A percentile compares a stretch with the other conserved stretches of the same genome.
Conservation (phyloP, 768 basidiomycete species). For the Dioszegia crocea region DNA sequence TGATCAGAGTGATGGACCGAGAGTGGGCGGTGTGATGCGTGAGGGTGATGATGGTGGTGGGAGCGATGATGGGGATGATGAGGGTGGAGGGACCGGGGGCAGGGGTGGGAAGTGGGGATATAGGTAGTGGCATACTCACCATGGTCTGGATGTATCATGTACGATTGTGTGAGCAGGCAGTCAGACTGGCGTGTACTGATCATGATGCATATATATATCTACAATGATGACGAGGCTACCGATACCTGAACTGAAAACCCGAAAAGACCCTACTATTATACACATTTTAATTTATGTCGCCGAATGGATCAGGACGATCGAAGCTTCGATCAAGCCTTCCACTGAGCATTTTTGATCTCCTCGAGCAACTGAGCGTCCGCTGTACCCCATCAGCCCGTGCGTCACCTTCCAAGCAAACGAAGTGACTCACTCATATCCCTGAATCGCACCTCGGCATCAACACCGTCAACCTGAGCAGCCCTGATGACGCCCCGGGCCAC, state of each 20-base stretch:
- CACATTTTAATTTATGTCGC: too few species aligned
- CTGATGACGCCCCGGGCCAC: slow-evolving; percentile 74
- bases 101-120: not conserved
- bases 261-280: too few species aligned
- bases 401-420: too few species aligned
- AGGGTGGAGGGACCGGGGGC: not conserved
- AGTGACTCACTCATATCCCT: slow-evolving; percentile 25
- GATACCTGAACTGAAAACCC: too few species aligned
- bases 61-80: not conserved
- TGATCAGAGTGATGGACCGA: not conserved
- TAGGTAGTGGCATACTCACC: not conserved
- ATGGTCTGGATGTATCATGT: too few species aligned
- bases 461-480: slow-evolving; percentile 67
- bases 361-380: slow-evolving; percentile 2
- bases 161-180: too few species aligned
- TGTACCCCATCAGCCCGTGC: not conserved
- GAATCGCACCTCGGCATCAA: slow-evolving; percentile 22
- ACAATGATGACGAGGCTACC: too few species aligned
- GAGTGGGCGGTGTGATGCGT: not conserved
- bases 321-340: not conserved
- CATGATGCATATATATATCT: too few species aligned
- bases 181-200: too few species aligned
- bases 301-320: too few species aligned
- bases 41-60: slow-evolving; percentile 1
- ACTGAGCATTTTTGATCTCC: slow-evolving; percentile 12